Evolutionary conservation across 2,329 filamentous ascomycete species (phyloP).

Genomic region (Scedosporium aurantiacum): DNA sequence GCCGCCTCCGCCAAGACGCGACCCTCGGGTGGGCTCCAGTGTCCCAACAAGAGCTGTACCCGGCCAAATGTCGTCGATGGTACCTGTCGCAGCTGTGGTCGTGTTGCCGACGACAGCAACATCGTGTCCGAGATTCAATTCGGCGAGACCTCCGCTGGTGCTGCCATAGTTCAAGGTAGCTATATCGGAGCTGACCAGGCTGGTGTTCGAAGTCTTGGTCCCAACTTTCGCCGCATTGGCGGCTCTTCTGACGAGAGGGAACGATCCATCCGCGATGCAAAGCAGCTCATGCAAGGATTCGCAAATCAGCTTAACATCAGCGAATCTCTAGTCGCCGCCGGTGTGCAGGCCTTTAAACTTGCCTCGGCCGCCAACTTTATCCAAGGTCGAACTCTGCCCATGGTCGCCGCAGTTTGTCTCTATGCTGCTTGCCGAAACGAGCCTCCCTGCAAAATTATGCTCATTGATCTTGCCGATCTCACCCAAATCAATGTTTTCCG

Average conservation of each 20-base stretch:
- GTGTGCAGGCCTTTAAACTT: slow-evolving; percentile 64
- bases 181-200: slow-evolving; percentile 80
- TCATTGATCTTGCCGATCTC: slow-evolving; percentile 90
- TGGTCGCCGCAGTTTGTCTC: slow-evolving; percentile 80
- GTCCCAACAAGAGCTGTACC: slow-evolving; percentile 49
- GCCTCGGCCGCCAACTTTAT: slow-evolving; percentile 67
- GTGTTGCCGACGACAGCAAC: slow-evolving; percentile 71
- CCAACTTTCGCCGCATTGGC: slow-evolving; percentile 49
- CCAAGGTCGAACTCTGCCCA: slow-evolving; percentile 73
- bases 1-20: slow-evolving; percentile 16
- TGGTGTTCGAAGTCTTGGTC: slow-evolving; percentile 56
- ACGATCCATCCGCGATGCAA: slow-evolving; percentile 47
- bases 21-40: slow-evolving; percentile 29
- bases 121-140: slow-evolving; percentile 91
- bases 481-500: slow-evolving; percentile 80
- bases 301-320: slow-evolving; percentile 47
- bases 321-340: slow-evolving; percentile 52
- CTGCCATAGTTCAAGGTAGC: slow-evolving; percentile 81
- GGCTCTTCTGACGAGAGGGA: slow-evolving; percentile 44
- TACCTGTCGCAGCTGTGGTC: slow-evolving; percentile 75
- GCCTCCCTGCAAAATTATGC: slow-evolving; percentile 72
- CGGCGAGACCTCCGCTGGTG: slow-evolving; percentile 75
- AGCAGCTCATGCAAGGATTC: slow-evolving; percentile 51
- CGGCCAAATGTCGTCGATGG: slow-evolving; percentile 52
- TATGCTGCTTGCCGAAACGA: slow-evolving; percentile 80